These are phyloP conservation scores for Cryphonectria japonica DNA, from an alignment of 2,329 filamentous ascomycete genomes.

Conservation along the genomic window DNA sequence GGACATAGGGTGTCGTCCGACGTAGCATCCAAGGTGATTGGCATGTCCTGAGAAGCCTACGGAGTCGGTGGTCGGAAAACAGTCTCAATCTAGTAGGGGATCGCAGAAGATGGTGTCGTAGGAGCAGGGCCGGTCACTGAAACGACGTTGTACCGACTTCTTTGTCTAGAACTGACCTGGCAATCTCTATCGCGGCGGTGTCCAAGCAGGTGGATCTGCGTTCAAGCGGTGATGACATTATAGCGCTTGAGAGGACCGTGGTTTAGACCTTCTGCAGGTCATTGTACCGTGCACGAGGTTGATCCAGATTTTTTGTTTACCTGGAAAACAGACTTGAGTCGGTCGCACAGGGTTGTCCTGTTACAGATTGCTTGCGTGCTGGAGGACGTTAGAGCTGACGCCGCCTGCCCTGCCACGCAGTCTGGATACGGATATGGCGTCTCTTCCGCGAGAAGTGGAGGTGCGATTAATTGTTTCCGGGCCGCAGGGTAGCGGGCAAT, in stretches of 20 bases:
- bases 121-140: background rate
- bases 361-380: conserved; percentile 3
- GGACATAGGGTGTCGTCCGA: background rate
- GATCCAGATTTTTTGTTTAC: background rate
- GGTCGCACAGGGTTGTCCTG: background rate
- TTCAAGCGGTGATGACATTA: background rate
- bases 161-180: background rate
- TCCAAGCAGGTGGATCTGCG: background rate
- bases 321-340: background rate
- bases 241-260: background rate
- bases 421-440: background rate
- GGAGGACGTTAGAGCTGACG: background rate
- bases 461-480: background rate
- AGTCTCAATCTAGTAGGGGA: background rate
- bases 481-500: background rate
- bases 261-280: background rate
- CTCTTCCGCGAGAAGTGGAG: conserved; percentile 2
- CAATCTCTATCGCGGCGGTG: background rate
- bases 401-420: background rate
- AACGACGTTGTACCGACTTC: background rate
- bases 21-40: background rate
- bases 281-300: background rate
- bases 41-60: background rate
- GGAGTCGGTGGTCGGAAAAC: background rate
- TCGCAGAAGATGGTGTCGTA: background rate